Evolutionary conservation across 768 basidiomycete genomes (phyloP).

Genomic region (Panaeolus papilionaceus): DNA sequence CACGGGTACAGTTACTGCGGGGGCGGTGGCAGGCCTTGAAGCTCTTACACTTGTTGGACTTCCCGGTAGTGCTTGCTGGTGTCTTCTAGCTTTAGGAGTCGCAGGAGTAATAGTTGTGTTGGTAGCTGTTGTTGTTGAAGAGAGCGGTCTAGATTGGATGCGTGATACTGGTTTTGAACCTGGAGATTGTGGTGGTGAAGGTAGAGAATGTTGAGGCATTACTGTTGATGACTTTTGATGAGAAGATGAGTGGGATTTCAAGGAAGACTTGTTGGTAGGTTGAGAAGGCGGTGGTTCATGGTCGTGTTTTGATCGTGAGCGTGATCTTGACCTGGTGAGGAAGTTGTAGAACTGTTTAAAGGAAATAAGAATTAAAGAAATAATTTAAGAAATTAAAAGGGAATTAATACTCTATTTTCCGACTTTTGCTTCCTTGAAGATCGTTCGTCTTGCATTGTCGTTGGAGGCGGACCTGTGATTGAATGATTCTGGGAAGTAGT

Average conservation of each 20-base stretch:
- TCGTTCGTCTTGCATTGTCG: slow-evolving; percentile 39
- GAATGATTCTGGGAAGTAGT: slow-evolving; percentile 18
- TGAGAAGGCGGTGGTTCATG: slow-evolving; percentile 2
- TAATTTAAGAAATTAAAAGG: slow-evolving; percentile 9
- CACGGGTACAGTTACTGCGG: slow-evolving; percentile 20
- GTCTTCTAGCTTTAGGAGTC: slow-evolving; percentile 49
- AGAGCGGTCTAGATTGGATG: slow-evolving; percentile 65
- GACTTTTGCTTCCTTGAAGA: slow-evolving; percentile 46
- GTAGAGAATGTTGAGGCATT: slow-evolving; percentile 16
- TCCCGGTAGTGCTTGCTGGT: slow-evolving; percentile 15
- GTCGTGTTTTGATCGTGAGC: slow-evolving; percentile 53
- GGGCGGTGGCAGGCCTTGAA: slow-evolving; percentile 31
- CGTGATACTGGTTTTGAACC: slow-evolving; percentile 56
- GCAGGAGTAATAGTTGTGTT: slow-evolving; percentile 66
- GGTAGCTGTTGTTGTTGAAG: slow-evolving; percentile 67
- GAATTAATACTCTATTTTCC: slow-evolving; percentile 51
- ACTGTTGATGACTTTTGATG: slow-evolving; percentile 17
- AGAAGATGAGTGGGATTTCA: slow-evolving; percentile 16
- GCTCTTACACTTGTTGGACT: slow-evolving; percentile 23
- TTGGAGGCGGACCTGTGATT: slow-evolving; percentile 29
- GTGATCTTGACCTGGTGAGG: slow-evolving; percentile 64
- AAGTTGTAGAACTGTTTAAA: slow-evolving; percentile 62
- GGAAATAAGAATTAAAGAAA: slow-evolving; percentile 11
- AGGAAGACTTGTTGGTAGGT: neutral
- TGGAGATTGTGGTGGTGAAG: slow-evolving; percentile 24